Conservation (phyloP, 225 moss, liverwort and hornwort genomes). For the Pseudisothecium myosuroides region DNA sequence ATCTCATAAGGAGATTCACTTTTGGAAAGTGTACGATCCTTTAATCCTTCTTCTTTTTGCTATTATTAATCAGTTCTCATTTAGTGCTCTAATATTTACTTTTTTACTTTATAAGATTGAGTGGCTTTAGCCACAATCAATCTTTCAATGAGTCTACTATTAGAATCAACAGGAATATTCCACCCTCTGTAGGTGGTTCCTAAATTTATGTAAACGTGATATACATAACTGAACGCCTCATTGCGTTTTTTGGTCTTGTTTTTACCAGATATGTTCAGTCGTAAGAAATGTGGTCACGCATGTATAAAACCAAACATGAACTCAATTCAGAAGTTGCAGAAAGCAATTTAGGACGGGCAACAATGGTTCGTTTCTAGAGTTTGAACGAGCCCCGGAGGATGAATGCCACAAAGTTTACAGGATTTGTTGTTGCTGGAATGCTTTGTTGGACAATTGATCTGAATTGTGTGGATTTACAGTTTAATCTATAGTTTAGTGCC, state of each 20-base stretch:
- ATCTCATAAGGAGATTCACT: slow-evolving; percentile 30
- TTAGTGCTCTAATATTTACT: neutral
- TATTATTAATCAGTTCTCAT: neutral
- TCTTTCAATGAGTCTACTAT: neutral
- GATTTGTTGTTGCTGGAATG: neutral
- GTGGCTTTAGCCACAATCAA: neutral
- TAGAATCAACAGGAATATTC: neutral
- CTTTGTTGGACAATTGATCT: neutral
- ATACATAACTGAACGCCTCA: neutral
- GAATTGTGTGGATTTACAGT: neutral
- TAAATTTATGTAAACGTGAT: neutral
- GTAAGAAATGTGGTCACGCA: neutral
- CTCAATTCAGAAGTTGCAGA: slow-evolving; percentile 1
- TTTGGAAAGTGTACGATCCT: slow-evolving; percentile 60
- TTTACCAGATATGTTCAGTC: neutral
- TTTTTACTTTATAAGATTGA: neutral
- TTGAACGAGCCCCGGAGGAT: neutral
- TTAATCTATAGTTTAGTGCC: neutral
- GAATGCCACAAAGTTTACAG: neutral
- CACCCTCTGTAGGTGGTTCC: neutral
- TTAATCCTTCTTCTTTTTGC: slow-evolving; percentile 11
- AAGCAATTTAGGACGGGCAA: neutral
- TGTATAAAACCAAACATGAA: neutral
- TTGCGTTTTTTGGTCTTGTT: neutral
- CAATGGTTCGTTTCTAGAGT: neutral